Evolutionary conservation across 345 rosid genomes (phyloP).

Genomic region (Gossypium arboreum): DNA sequence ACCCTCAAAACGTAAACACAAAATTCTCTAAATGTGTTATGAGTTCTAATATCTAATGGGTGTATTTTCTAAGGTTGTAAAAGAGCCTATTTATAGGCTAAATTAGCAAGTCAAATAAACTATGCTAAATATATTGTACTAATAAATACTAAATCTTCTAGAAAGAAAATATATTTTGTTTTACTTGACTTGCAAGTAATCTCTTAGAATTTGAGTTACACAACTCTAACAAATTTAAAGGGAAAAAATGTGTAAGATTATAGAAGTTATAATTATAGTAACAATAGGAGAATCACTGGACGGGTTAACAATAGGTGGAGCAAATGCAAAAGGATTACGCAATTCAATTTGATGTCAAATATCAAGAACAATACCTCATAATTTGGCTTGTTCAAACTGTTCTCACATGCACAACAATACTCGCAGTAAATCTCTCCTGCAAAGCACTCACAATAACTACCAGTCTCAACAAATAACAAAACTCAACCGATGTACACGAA

Average conservation of each 20-base stretch:
- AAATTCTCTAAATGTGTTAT: too few species aligned
- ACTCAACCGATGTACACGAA: neutral
- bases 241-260: neutral
- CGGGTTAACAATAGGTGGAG: conserved; percentile 33
- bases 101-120: too few species aligned
- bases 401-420: conserved; percentile 33
- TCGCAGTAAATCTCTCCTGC: conserved; percentile 34
- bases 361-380: conserved; percentile 36
- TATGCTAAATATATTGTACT: too few species aligned
- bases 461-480: conserved; percentile 9
- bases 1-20: too few species aligned
- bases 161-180: too few species aligned
- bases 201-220: too few species aligned
- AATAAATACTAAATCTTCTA: too few species aligned
- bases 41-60: too few species aligned
- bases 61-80: too few species aligned
- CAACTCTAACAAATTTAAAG: neutral
- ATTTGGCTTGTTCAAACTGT: conserved; percentile 36
- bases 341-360: conserved; percentile 27
- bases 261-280: conserved; percentile 17
- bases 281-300: conserved; percentile 18
- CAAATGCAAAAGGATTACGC: conserved; percentile 48
- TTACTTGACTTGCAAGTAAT: too few species aligned
- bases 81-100: too few species aligned
- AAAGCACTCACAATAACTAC: conserved; percentile 53